Evolutionary conservation across 768 basidiomycete species (phyloP).

Genomic region (Lentinus brumalis): DNA sequence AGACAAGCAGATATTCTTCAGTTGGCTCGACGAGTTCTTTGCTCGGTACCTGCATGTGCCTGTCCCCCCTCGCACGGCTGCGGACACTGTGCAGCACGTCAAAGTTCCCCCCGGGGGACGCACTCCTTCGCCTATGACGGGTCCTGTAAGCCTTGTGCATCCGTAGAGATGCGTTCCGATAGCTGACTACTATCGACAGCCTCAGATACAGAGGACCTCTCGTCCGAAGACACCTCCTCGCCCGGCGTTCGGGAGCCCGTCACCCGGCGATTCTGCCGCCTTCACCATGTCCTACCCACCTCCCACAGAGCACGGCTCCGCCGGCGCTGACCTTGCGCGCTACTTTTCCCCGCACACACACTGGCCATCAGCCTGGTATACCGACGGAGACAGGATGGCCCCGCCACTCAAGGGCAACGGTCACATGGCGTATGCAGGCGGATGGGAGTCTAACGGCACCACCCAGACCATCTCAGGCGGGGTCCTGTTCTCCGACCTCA

Average conservation of each 20-base stretch:
- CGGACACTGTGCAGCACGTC: background rate
- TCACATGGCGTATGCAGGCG: constrained; percentile 20
- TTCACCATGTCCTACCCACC: constrained; percentile 37
- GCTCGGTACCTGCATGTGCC: constrained; percentile 41
- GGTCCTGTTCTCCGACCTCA: constrained; percentile 50
- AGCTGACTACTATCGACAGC: background rate
- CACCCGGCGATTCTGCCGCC: background rate
- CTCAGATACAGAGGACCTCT: background rate
- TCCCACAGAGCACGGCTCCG: constrained; percentile 34
- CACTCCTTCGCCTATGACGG: background rate
- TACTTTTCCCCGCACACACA: constrained; percentile 45
- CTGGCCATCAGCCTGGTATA: constrained; percentile 48
- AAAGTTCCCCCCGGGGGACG: constrained; percentile 16
- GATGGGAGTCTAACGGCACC: constrained; percentile 33
- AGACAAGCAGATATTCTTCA: constrained; percentile 74
- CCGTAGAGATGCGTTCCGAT: background rate
- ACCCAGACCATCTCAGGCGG: constrained; percentile 38
- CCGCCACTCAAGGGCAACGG: constrained; percentile 33
- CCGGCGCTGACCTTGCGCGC: constrained; percentile 45
- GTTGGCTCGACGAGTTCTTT: constrained; percentile 84
- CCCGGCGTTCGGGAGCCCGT: background rate
- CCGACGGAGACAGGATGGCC: constrained; percentile 29
- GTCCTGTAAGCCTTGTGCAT: constrained; percentile 5
- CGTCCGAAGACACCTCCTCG: background rate
- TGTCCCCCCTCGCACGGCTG: constrained; percentile 5